Evolutionary conservation across 2,329 filamentous ascomycete species (phyloP), one percentile per base, ranked within the genome.

Genomic region (Ascochyta rabiei): DNA sequence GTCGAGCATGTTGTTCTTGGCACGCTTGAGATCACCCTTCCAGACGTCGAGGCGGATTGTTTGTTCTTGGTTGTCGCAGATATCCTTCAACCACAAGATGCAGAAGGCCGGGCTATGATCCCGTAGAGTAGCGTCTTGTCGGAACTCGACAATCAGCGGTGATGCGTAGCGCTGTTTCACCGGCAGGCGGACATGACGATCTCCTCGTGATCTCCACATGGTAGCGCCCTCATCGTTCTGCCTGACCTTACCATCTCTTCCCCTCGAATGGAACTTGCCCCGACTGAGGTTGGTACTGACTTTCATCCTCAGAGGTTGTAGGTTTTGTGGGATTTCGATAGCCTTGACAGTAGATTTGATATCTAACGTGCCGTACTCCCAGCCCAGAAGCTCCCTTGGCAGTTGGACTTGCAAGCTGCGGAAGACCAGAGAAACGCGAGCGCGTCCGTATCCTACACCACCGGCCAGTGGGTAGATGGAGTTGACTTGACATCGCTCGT

Each of bases 351-450:
- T 68, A 0, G 82, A 80, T n/a, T 82, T 79, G 37, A 90, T 76
- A 58, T 89, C 85, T 0, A 91, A 67, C 0, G 89, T 91, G 5
- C 89, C 89, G 51, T 86, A 88, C 21, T 89, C 85, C 87, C 88
- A 91, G 1, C 89, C 89, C 0, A 85, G 75, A 28, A 87, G 71
- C 45, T 84, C 79, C 6, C 72, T 77, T 1, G 86, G 85, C 2
- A 86, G 75, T 62, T 88, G 81, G 1, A 89, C 73, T 53, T 87
- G 81, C 2, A 91, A 80, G 51, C 86, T 89, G 39, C 89, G 82
- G 81, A 89, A 91, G 2, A 91, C 85, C 77, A 91, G 80, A 15
- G 87, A 90, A 51, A 92, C 80, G 10, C 89, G 80, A 34, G 84
- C 81, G 37, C 87, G 82, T 1, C 89, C 89, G 61, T 85, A 89